Evolutionary conservation across 2,329 filamentous ascomycete genomes (phyloP).

Genomic region (Colletotrichum gloeosporioides): DNA sequence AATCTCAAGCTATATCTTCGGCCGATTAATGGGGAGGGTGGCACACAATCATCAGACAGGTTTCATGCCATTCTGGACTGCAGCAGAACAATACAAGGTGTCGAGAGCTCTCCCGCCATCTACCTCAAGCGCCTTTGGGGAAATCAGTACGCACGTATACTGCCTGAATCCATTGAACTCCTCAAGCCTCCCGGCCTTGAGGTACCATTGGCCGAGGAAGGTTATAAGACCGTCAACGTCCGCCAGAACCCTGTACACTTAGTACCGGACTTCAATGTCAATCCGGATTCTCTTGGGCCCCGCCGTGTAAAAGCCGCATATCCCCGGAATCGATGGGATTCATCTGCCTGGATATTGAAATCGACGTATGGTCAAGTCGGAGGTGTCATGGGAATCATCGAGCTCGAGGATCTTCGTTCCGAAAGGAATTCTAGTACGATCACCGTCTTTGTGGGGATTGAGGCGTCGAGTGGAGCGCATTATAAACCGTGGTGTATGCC

Average conservation of each 20-base stretch:
- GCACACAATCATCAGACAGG: accelerated
- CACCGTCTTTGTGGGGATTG: background rate
- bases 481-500: background rate
- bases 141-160: background rate
- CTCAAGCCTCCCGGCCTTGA: background rate
- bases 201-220: background rate
- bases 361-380: background rate
- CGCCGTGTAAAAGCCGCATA: background rate
- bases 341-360: background rate
- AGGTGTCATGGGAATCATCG: background rate
- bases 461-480: accelerated
- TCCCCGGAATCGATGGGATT: background rate
- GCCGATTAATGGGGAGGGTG: background rate
- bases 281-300: background rate
- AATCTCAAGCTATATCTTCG: background rate
- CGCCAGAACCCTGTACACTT: background rate
- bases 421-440: background rate
- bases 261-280: background rate
- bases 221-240: background rate
- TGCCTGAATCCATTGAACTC: background rate
- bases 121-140: background rate
- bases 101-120: background rate
- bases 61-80: background rate
- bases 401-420: background rate
- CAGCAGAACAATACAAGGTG: background rate